Evolutionary conservation across 192 early-diverging fungal species (phyloP), one percentile per base, ranked within the genome.

Genomic region (Coemansia sp.): DNA sequence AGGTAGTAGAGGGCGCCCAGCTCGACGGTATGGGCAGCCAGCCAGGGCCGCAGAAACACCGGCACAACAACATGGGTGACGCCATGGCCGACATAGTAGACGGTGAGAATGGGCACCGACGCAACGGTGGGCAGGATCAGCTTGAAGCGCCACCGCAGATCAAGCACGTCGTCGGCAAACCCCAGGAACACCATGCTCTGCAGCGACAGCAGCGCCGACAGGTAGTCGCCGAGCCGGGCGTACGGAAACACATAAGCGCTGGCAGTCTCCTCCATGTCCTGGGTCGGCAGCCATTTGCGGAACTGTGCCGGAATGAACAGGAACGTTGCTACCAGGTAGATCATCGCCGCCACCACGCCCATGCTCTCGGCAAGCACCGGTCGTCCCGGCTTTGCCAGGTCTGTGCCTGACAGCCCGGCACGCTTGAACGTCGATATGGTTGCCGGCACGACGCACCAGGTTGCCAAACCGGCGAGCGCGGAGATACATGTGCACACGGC

Each of bases 131-230:
- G 96, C 56, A 99, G 84, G 75, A 91, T 86, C 41, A 99, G 87
- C 75, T 99, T 99, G 75, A 94, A 91, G 41, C 96, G 72, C 97
- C 97, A 98, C 25, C 92, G 75, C 59, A 99, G 87, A 78, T 97
- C 90, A 60, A 99, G 85, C 14, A 99, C 91, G 69, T 99, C 97
- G 74, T 99, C 97, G 20, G 94, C 95, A 70, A 99, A 98, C 9
- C 97, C 97, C 44, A 99, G 82, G 41, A 99, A 90, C 14, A 95
- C 88, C 97, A 99, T 99, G 54, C 90, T 91, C 64, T 96, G 92
- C 47, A 99, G 82, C 25, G 94, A 88, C 14, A 99, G 72, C 2
- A 99, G 67, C 6, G 92, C 94, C 6, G 94, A 92, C 29, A 99
- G 70, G 31, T 92, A 89, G 78, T 96, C 92, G n/a, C 90, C 93